Base-by-base conservation (phyloP, 768 basidiomycete species). In the Lentinus tigrinus region DNA sequence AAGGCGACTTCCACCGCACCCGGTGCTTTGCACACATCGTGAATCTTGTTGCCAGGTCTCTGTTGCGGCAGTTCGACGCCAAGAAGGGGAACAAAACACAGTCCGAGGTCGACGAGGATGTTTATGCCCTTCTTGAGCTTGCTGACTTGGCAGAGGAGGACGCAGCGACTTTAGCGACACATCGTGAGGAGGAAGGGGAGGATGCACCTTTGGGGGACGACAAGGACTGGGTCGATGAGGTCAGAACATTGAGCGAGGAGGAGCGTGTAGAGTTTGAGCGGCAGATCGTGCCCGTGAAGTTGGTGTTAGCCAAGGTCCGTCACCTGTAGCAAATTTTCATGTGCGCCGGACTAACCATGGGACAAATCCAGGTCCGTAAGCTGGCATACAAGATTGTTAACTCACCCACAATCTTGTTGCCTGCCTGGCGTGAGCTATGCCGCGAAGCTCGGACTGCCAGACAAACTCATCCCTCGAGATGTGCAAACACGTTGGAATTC, bases 401-500 rank as follows among this genome's bases (percentile, higher is more conserved):
- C 27, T 65, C 48, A 2, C 59, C 34, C 8, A 63, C 51, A 0
- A 49, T 38, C 14, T 48, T 60, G 5, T 46, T 60, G 1, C 62
- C 62, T 0, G 38, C 36, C 31, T 60, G 47, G 40, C 17, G 17
- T n/a, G 40, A 8, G 2, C 3, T 21, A 6, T 42, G 17, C 39
- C 19, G 53, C 14, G 10, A n/a, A 44, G 26, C 8, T 42, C n/a
- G n/a, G n/a, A 37, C 36, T 48, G 27, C 9, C 10, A 14, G 47
- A 48, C 5, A 13, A 16, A 2, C 51, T 46, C 10, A 60, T 65
- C 36, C 67, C 48, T 2, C 16, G 48, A 0, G 57, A 70, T 27
- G 60, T 70, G 3, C 6, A 28, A 24, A 70, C 63, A 1, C 52
- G 53, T 0, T 67, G 61, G 65, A 69, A 65, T 38, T 66, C 58